Evolutionary conservation across 2,329 filamentous ascomycete species (phyloP).

Genomic region (Penicillium thymicola): DNA sequence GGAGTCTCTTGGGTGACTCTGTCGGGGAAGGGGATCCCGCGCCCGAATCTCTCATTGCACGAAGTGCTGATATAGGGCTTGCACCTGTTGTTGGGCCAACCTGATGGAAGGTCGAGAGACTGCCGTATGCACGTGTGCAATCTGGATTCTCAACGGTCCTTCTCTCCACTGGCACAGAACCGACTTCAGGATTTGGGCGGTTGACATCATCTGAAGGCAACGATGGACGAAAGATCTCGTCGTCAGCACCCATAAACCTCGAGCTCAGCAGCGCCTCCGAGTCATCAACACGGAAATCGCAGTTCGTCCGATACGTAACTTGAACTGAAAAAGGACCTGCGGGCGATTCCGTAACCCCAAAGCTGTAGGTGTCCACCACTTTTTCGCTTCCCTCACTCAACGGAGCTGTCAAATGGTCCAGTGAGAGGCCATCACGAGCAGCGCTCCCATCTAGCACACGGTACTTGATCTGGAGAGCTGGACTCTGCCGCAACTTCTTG

Average conservation of each 20-base stretch:
- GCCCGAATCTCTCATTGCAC: slow-evolving; percentile 59
- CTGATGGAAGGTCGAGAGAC: slow-evolving; percentile 79
- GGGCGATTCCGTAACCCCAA: slow-evolving; percentile 81
- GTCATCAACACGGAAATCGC: slow-evolving; percentile 87
- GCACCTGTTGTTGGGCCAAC: slow-evolving; percentile 73
- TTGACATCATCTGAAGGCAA: slow-evolving; percentile 54
- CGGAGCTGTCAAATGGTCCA: slow-evolving; percentile 69
- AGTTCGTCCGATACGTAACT: slow-evolving; percentile 82
- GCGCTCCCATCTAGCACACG: slow-evolving; percentile 65
- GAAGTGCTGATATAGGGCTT: slow-evolving; percentile 80
- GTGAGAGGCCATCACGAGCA: slow-evolving; percentile 48
- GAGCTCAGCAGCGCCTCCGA: slow-evolving; percentile 88
- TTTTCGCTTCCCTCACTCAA: slow-evolving; percentile 62
- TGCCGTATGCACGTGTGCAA: slow-evolving; percentile 78
- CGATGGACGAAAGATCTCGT: slow-evolving; percentile 80
- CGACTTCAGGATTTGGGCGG: slow-evolving; percentile 53
- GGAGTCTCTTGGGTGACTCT: slow-evolving; percentile 49
- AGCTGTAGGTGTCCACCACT: slow-evolving; percentile 71
- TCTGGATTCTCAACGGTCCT: slow-evolving; percentile 53
- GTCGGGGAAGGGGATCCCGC: slow-evolving; percentile 50
- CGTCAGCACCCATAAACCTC: slow-evolving; percentile 86
- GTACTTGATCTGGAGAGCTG: slow-evolving; percentile 70
- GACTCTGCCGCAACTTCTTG: slow-evolving; percentile 64
- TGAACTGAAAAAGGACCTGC: slow-evolving; percentile 78
- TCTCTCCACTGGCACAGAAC: slow-evolving; percentile 69